Percentiles rank a stretch among this genome's conserved stretches.
Conservation (phyloP, 352 stramenopile species). For the Phytophthora litchii region DNA sequence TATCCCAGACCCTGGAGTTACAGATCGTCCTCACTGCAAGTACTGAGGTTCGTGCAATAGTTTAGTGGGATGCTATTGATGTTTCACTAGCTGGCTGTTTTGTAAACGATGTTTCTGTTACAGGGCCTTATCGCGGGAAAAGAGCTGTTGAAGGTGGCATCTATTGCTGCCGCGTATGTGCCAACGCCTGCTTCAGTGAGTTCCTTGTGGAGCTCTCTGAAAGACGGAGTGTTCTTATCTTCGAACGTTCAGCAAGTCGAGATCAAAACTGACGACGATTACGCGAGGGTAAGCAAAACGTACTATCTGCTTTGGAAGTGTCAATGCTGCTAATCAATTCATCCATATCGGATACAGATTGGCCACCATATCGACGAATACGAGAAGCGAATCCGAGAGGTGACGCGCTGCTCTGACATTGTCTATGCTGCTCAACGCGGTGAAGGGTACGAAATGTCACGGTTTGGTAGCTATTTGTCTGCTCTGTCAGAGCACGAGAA, state of each 20-base stretch:
- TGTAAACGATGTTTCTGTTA: slow-evolving; percentile 1
- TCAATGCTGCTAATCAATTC: neutral
- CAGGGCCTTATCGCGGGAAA: slow-evolving; percentile 84
- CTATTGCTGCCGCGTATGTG: slow-evolving; percentile 74
- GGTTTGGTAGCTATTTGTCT: slow-evolving; percentile 85
- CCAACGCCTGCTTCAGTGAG: slow-evolving; percentile 76
- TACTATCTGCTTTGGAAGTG: neutral
- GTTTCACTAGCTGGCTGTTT: neutral
- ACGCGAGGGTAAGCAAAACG: slow-evolving; percentile 54
- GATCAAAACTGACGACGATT: slow-evolving; percentile 89
- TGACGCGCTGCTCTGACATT: slow-evolving; percentile 83
- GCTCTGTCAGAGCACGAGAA: slow-evolving; percentile 80
- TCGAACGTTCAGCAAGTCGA: slow-evolving; percentile 86
- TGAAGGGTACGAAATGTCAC: slow-evolving; percentile 88
- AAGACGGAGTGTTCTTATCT: slow-evolving; percentile 78
- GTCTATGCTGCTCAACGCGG: slow-evolving; percentile 80
- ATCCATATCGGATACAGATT: slow-evolving; percentile 48
- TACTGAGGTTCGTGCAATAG: slow-evolving; percentile 56
- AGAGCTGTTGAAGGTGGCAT: slow-evolving; percentile 81
- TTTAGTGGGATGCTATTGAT: slow-evolving; percentile 2
- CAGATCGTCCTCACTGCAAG: slow-evolving; percentile 86
- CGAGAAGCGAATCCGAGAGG: slow-evolving; percentile 80
- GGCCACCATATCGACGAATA: slow-evolving; percentile 88
- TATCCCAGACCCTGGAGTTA: slow-evolving; percentile 82
- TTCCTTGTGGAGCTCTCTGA: slow-evolving; percentile 84